Evolutionary conservation across 2,329 filamentous ascomycete species (phyloP), one percentile per base, ranked within the genome.

Genomic region (Biscogniauxia mediterranea): DNA sequence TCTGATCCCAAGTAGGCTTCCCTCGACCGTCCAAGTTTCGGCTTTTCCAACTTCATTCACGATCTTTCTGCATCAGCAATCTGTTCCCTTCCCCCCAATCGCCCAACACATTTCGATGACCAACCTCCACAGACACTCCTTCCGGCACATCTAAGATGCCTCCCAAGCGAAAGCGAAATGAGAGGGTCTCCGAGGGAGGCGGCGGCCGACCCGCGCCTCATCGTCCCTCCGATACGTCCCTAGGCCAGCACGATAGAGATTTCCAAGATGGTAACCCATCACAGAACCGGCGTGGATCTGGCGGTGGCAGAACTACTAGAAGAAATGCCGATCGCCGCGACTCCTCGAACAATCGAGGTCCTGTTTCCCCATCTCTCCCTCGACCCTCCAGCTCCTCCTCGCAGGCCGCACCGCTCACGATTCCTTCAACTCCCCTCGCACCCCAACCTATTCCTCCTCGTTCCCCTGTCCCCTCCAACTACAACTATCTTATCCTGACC

Each of bases 401-500:
- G 21, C 72, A 75, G 38, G 65, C 71, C n/a, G 66, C 71, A 38
- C 65, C 69, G 15, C 58, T 68, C 26, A 61, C 68, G 57, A 64
- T 75, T 4, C 62, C 68, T 17, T 61, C 71, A 9, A 70, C 72
- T 9, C 65, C 71, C 3, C 64, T 68, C 25, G 59, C 55, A 19
- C 61, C 63, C 25, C 66, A 66, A 54, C 61, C 62, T 52, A 54
- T 5, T 25, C 68, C 66, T 25, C 71, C 70, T 55, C 72, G 67
- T 51, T 71, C 75, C 32, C 74, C 79, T 7, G 67, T 75, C 42
- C 71, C 70, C 54, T 77, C 80, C 28, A 79, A 77, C 55, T 95
- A 90, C 75, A 85, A 84, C 68, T 97, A 95, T 75, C 85, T 89
- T 60, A 87, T 89, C 69, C 76, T 97, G 54, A 95, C 90, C 4